Evolutionary conservation across 345 rosid genomes (phyloP).

Genomic region (Theobroma cacao): DNA sequence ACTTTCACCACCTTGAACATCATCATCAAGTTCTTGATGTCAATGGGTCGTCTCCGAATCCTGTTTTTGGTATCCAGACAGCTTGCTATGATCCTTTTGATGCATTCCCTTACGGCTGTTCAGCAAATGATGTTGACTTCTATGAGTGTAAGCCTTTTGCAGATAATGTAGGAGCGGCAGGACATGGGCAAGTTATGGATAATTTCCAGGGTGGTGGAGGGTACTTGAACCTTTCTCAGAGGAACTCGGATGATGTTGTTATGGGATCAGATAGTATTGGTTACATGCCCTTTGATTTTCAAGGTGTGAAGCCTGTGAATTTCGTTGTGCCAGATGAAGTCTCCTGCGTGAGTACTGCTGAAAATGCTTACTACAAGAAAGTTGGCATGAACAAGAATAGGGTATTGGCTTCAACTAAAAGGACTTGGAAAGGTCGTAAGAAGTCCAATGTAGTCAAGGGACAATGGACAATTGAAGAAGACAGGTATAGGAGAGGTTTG

Average conservation of each 20-base stretch:
- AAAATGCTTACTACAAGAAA: conserved; percentile 29
- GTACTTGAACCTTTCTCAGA: conserved; percentile 14
- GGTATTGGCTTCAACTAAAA: conserved; percentile 28
- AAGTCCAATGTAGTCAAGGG: conserved; percentile 72
- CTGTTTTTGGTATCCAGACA: conserved; percentile 34
- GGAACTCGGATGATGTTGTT: conserved; percentile 19
- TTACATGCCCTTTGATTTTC: conserved; percentile 37
- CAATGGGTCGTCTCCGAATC: conserved; percentile 44
- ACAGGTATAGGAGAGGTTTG: conserved; percentile 44
- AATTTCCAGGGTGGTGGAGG: conserved; percentile 41
- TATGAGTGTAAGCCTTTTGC: conserved; percentile 60
- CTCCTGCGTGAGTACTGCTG: conserved; percentile 47
- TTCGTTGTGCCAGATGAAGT: conserved; percentile 57
- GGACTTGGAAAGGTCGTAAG: conserved; percentile 45
- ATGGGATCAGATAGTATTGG: conserved; percentile 32
- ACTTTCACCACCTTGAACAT: conserved; percentile 51
- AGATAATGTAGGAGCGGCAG: conserved; percentile 19
- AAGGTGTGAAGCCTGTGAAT: conserved; percentile 39
- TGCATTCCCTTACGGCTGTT: conserved; percentile 34
- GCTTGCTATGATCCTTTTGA: conserved; percentile 47
- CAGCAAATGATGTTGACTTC: conserved; percentile 36
- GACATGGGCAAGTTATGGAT: conserved; percentile 46
- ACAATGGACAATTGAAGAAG: conserved; percentile 91
- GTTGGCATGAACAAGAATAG: conserved; percentile 28
- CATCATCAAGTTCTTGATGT: conserved; percentile 43